A percentile compares a stretch with the other conserved stretches of the same genome.
phyloP scores from a whole-genome alignment of 2,329 filamentous ascomycete species.

The Fusarium oligoseptatum region DNA sequence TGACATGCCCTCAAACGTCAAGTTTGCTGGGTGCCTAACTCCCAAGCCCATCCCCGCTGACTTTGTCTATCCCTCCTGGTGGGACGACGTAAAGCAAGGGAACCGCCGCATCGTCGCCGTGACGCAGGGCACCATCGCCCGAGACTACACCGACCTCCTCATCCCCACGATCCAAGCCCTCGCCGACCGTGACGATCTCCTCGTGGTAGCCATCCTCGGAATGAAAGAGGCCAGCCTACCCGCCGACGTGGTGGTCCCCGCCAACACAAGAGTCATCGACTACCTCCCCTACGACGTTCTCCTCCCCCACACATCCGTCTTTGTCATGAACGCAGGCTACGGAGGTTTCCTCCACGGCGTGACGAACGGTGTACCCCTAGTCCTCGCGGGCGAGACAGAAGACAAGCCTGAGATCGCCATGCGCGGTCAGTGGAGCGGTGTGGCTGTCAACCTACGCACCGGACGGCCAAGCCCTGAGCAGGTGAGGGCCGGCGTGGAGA shows the following conservation, averaged over 20 bases:
- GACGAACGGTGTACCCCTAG: slow-evolving; percentile 60
- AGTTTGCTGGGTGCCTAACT: slow-evolving; percentile 59
- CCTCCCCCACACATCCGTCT: slow-evolving; percentile 58
- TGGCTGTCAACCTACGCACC: slow-evolving; percentile 60
- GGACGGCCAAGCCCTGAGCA: slow-evolving; percentile 48
- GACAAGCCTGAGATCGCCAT: slow-evolving; percentile 59
- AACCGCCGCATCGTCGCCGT: slow-evolving; percentile 60
- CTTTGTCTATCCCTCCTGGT: slow-evolving; percentile 59
- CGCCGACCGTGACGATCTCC: slow-evolving; percentile 54
- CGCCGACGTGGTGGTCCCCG: slow-evolving; percentile 48
- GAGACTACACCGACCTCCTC: slow-evolving; percentile 57
- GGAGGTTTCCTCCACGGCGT: slow-evolving; percentile 61
- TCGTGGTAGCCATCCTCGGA: slow-evolving; percentile 52
- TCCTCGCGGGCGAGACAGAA: slow-evolving; percentile 58
- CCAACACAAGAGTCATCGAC: slow-evolving; percentile 60
- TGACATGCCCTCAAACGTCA: slow-evolving; percentile 54
- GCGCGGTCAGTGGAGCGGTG: slow-evolving; percentile 58
- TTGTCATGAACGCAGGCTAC: slow-evolving; percentile 64
- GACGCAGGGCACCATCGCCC: slow-evolving; percentile 61
- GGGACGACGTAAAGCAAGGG: slow-evolving; percentile 54
- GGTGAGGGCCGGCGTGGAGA: slow-evolving; percentile 49
- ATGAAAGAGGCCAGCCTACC: slow-evolving; percentile 42
- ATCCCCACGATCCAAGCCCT: slow-evolving; percentile 60
- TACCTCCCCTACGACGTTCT: slow-evolving; percentile 63
- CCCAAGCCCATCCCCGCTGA: slow-evolving; percentile 47